Evolutionary conservation across 768 basidiomycete species (phyloP).

Genomic region (Rhodotorula sphaerocarpa): DNA sequence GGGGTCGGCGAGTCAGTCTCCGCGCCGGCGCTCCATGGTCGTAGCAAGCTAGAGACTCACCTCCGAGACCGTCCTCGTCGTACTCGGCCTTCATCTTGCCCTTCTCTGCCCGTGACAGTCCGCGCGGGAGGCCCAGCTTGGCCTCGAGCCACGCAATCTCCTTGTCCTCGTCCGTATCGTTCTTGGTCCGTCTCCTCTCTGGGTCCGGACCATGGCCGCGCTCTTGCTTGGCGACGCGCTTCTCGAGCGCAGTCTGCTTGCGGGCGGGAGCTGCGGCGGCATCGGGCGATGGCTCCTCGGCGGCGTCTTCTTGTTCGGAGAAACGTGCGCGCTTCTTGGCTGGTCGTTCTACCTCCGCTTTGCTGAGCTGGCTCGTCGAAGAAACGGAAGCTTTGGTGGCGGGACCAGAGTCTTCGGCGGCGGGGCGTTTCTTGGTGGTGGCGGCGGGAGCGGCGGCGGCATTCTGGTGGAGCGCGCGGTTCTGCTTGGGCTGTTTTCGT

Average conservation of each 20-base stretch:
- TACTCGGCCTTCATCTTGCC: slow-evolving; percentile 48
- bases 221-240: slow-evolving; percentile 27
- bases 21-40: neutral
- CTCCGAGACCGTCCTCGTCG: slow-evolving; percentile 75
- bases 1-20: neutral
- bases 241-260: slow-evolving; percentile 35
- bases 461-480: slow-evolving; percentile 9
- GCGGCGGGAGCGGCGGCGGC: neutral
- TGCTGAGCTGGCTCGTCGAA: too few relatives aligned
- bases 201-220: slow-evolving; percentile 7
- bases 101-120: slow-evolving; percentile 37
- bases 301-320: too few relatives aligned
- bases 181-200: slow-evolving; percentile 18
- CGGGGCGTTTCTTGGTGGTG: slow-evolving; percentile 3
- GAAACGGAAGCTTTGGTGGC: neutral
- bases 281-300: neutral
- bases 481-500: slow-evolving; percentile 24
- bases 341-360: neutral
- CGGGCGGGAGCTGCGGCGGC: neutral
- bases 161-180: slow-evolving; percentile 62
- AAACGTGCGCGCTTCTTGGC: slow-evolving; percentile 15
- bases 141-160: slow-evolving; percentile 78
- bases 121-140: slow-evolving; percentile 54
- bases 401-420: neutral
- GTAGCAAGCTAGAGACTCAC: slow-evolving; percentile 45